These are phyloP conservation scores for Clarireedia paspali DNA, from an alignment of 2,329 filamentous ascomycete genomes.

Conservation along the genomic window DNA sequence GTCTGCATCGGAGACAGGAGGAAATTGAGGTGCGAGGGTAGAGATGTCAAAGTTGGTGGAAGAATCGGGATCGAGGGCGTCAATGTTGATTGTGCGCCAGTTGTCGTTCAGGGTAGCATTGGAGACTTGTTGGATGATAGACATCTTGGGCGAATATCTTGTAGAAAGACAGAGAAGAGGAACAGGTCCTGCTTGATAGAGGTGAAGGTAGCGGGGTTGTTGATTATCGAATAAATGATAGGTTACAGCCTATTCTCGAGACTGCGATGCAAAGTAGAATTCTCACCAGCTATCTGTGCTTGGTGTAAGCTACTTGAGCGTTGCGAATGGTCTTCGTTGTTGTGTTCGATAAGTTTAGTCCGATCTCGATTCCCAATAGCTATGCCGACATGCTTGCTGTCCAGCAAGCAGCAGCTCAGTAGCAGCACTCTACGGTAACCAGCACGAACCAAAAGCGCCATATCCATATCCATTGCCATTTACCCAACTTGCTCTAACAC, in stretches of 20 bases:
- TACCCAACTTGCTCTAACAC: too few species aligned
- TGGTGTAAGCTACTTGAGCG: too few species aligned
- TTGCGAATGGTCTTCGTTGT: neutral
- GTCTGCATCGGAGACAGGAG: constrained; percentile 68
- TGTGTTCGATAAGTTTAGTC: neutral
- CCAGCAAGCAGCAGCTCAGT: neutral
- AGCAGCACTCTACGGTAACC: neutral
- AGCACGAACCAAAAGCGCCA: neutral
- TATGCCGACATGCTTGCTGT: neutral
- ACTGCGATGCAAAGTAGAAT: neutral
- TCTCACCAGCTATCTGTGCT: neutral
- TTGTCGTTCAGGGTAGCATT: constrained; percentile 52
- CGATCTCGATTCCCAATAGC: neutral
- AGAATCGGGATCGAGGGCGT: constrained; percentile 83
- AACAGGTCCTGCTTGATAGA: neutral
- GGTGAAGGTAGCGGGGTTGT: constrained; percentile 4
- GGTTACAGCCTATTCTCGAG: neutral
- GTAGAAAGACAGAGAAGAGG: neutral
- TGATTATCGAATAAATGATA: neutral
- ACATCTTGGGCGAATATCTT: constrained; percentile 39
- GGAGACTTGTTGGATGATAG: constrained; percentile 60
- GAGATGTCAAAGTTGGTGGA: constrained; percentile 84
- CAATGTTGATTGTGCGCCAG: constrained; percentile 90
- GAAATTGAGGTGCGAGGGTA: constrained; percentile 66
- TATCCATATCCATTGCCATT: neutral